Base-by-base conservation (phyloP, 2,329 filamentous ascomycete genomes). In the Venturia pyrina region DNA sequence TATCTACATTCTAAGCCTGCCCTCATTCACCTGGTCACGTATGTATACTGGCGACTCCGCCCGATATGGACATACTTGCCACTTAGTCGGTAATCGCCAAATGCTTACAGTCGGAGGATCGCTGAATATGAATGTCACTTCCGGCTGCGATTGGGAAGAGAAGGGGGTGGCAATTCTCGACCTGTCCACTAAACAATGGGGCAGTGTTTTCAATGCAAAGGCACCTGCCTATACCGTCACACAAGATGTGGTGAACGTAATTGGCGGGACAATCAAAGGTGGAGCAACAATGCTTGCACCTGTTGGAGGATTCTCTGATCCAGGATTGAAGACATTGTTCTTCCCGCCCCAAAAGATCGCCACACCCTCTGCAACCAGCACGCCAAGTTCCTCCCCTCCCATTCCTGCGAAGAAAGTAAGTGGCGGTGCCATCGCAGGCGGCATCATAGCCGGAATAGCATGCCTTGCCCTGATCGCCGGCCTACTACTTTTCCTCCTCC, bases 61-160 rank as follows among this genome's bases (percentile, higher is more conserved):
- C 5, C 66, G 67, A 0, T 62, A 66, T 15, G 66, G 59, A 13
- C 48, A 66, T 17, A 67, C 66, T 21, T 68, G 67, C 63, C 63
- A 68, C 19, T 32, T 59, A 11, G 66, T 67, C 6, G 67, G 67
- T 17, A 64, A 64, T 24, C 37, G 66, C 28, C 67, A 68, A 24
- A 67, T 68, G 10, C 32, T 68, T 8, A 64, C 64, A 3, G 67
- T 68, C 34, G 67, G 66, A 24, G 67, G 67, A 21, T 56, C 66
- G 10, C 37, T 63, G 32, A 19, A 46, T 48, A 8, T 40, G 24
- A 59, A 32, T 19, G 56, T 32, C 56, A 59, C 17, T n/a, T 32
- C 13, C 17, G 28, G 56, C 19, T 59, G 56, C 21, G 56, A 59
- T 59, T 40, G 28, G 56, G 56, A 34, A 19, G 24, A 17, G 17